Percentiles rank a stretch among this genome's conserved stretches.
phyloP scores from a whole-genome alignment of 1,139 yeast species.

The Lodderomyces parapsilosis region DNA sequence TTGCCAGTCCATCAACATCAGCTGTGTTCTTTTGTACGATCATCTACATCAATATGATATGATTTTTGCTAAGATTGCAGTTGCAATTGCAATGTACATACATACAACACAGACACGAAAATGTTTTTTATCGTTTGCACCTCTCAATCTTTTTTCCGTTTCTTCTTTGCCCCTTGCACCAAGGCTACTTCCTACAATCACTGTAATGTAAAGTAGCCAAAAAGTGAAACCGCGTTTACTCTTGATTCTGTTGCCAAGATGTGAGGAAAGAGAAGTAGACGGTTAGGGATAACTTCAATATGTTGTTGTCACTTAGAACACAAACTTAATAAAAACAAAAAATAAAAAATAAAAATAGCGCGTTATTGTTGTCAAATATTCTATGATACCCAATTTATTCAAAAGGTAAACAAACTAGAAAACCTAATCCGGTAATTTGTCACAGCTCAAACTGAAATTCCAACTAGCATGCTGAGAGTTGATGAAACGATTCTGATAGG shows the following conservation, averaged over 20 bases:
- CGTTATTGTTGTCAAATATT: background rate
- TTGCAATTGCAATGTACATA: too few species aligned
- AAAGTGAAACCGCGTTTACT: background rate
- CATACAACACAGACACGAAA: background rate
- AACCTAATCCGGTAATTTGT: background rate
- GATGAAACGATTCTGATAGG: too few species aligned
- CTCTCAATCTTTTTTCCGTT: background rate
- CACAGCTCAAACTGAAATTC: too few species aligned
- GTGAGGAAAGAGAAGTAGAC: background rate
- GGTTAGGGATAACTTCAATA: too few species aligned
- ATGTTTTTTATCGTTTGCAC: too few species aligned
- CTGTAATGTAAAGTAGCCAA: too few species aligned
- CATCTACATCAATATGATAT: background rate
- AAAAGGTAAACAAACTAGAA: background rate
- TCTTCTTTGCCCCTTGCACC: background rate
- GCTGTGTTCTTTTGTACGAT: background rate
- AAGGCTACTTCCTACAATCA: too few species aligned
- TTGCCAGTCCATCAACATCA: background rate
- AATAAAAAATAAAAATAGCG: too few species aligned
- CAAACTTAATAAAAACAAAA: too few species aligned
- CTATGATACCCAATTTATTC: background rate
- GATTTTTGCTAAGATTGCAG: background rate
- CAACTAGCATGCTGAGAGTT: too few species aligned
- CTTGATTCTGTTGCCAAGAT: background rate
- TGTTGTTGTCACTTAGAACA: too few species aligned